These are phyloP conservation scores for Vaccinium corymbosum DNA, from an alignment of 148 eudicot genomes.

Conservation along the genomic window DNA sequence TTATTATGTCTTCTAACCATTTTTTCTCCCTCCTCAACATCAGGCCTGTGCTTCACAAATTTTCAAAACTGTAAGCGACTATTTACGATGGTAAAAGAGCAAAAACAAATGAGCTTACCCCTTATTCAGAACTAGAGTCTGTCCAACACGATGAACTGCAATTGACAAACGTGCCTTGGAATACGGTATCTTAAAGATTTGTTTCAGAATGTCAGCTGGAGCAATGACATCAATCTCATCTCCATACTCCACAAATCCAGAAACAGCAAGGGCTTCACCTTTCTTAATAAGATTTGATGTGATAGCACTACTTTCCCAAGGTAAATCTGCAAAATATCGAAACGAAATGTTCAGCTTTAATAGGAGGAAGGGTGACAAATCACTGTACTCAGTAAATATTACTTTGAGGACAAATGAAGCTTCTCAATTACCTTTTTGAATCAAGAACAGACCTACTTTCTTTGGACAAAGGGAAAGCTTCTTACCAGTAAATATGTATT, in stretches of 20 bases:
- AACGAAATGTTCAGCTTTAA: background rate
- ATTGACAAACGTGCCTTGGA: constrained; percentile 81
- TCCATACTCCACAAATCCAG: constrained; percentile 86
- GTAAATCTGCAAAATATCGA: constrained; percentile 47
- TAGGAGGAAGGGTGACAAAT: background rate
- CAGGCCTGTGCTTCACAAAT: constrained; percentile 62
- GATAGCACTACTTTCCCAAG: constrained; percentile 61
- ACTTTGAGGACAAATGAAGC: background rate
- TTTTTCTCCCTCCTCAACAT: constrained; percentile 88
- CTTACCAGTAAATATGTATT: too few relatives aligned
- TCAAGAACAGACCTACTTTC: too few relatives aligned
- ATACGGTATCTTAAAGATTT: constrained; percentile 95
- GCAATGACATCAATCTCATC: constrained; percentile 96
- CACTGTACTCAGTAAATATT: background rate
- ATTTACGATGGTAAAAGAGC: background rate
- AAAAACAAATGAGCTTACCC: constrained; percentile 50
- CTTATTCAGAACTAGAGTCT: constrained; percentile 74
- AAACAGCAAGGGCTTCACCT: constrained; percentile 92
- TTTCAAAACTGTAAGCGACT: background rate
- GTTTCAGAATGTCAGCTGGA: constrained; percentile 91
- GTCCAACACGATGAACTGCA: constrained; percentile 95
- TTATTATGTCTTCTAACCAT: constrained; percentile 62
- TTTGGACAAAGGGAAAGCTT: too few relatives aligned
- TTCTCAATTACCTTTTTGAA: too few relatives aligned
- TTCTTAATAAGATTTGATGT: constrained; percentile 62